phyloP scores from a whole-genome alignment of 331 rosid genomes.

The Acacia pycnantha region DNA sequence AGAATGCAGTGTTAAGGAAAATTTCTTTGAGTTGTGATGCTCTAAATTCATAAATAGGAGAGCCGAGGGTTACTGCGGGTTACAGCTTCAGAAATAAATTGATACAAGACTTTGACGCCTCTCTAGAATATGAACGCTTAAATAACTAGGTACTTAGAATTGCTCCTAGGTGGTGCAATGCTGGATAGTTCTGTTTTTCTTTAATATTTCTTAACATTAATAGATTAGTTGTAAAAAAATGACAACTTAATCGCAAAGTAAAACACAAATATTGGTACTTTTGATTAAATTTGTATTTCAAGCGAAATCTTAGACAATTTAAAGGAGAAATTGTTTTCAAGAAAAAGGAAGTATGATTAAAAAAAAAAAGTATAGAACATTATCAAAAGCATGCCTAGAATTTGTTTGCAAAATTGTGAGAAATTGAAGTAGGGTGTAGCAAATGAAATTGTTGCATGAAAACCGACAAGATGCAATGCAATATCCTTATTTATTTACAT shows the following conservation, averaged over 20 bases:
- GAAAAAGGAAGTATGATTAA: background rate
- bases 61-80: background rate
- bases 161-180: background rate
- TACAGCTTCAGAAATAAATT: background rate
- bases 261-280: background rate
- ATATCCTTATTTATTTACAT: background rate
- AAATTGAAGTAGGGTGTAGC: background rate
- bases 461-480: background rate
- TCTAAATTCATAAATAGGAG: background rate
- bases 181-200: background rate
- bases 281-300: background rate
- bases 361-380: background rate
- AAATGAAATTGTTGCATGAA: conserved; percentile 20
- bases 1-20: background rate
- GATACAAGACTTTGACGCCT: conserved; percentile 2
- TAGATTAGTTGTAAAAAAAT: background rate
- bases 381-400: conserved; percentile 7
- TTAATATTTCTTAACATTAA: background rate
- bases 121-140: background rate
- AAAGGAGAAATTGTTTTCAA: background rate
- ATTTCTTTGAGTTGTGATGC: background rate
- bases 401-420: background rate
- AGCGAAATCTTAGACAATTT: background rate
- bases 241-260: background rate
- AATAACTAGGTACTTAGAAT: background rate